Evolutionary conservation across 164 flowering plant genomes (phyloP).

Genomic region (Brasenia schreberi): DNA sequence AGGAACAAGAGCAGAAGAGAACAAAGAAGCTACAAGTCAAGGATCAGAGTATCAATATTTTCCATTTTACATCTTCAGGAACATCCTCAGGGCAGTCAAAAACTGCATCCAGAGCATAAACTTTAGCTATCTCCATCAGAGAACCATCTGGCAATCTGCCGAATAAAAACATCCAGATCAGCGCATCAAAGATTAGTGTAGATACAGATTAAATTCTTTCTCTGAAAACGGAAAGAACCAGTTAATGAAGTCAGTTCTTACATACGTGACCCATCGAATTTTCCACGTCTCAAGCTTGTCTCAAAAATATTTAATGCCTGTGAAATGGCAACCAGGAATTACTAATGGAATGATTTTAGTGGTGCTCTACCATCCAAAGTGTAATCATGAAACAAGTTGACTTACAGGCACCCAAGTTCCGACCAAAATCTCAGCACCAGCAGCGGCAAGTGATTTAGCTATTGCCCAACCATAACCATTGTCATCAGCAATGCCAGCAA

Average conservation of each 20-base stretch:
- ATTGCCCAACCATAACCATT: conserved; percentile 99
- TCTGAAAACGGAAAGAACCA: not conserved
- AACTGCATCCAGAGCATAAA: conserved; percentile 90
- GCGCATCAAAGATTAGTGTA: too few species aligned
- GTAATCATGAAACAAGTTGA: conserved; percentile 1
- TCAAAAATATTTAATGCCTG: conserved; percentile 93
- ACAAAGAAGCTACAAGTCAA: not conserved
- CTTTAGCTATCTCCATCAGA: conserved; percentile 78
- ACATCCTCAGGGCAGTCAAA: conserved; percentile 82
- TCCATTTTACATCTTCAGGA: conserved; percentile 74
- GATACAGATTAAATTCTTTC: too few species aligned
- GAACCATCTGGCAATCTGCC: conserved; percentile 93
- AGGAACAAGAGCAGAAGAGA: not conserved
- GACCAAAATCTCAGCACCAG: conserved; percentile 94
- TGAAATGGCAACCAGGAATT: not conserved
- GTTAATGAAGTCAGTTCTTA: conserved; percentile 20
- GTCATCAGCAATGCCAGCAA: conserved; percentile 97
- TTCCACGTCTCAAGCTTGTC: conserved; percentile 82
- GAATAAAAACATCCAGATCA: not conserved
- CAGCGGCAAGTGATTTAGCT: conserved; percentile 97
- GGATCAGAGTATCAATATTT: not conserved
- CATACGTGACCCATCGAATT: conserved; percentile 87
- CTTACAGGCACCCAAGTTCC: conserved; percentile 99
- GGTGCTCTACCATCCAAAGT: not conserved
- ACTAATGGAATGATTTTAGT: not conserved